Base-by-base conservation (phyloP, 2,329 filamentous ascomycete genomes). In the Orbilia ellipsospora region DNA sequence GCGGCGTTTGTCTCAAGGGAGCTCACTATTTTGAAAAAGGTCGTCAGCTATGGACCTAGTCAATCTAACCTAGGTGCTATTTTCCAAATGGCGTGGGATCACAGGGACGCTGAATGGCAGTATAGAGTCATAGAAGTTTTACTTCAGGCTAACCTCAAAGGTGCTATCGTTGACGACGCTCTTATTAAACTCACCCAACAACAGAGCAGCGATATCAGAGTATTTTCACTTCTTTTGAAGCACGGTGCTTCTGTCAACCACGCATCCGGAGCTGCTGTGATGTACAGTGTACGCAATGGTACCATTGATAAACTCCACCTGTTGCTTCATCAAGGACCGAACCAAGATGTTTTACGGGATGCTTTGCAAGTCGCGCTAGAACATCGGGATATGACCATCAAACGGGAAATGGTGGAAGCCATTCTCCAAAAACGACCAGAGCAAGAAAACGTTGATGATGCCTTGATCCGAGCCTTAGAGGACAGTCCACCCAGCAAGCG, bases 181-280 rank as follows among this genome's bases (percentile, higher is more conserved):
- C 64, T 75, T 18, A 75, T 75, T 10, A 75, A 69, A 4, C 20
- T 69, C 16, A 31, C 60, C 36, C 72, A 75, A 40, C 64, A 75
- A 18, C 52, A 69, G 23, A 36, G 40, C 23, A 75, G 48, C 26
- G 64, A 69, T 20, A 26, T 65, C 23, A 28, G 64, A 10, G 55
- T 65, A 2, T 69, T 69, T n/a, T 26, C 54, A 2, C 36, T 75
- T 4, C 59, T 75, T 12, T 28, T 75, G 12, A 63, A 75, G 26
- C 55, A 75, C 15, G 60, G 65, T 7, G 72, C 72, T 28, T 75
- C 72, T 0, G 72, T 75, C 26, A 69, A 75, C 36, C 65, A 75
- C 16, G 64, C 64, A 12, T 68, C 72, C 8, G 72, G 72, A 13
- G 64, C 64, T 8, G 72, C 72, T 18, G 59, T 75, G 3, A 60